Base-by-base conservation (phyloP, 2,329 filamentous ascomycete genomes). In the Cercospora citrullina region DNA sequence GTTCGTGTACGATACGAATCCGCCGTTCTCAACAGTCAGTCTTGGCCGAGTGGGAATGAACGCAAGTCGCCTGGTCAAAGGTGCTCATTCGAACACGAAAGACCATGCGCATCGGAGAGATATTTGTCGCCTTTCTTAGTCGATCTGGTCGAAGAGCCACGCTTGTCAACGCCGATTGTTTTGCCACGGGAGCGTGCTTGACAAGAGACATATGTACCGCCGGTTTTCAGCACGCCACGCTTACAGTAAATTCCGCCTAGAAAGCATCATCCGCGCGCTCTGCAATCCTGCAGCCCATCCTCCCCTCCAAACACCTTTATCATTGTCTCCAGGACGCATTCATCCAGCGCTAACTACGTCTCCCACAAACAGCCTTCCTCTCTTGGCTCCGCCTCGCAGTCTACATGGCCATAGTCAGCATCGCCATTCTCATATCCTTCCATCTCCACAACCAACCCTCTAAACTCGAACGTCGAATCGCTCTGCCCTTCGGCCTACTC, bases 391-490 rank as follows among this genome's bases (percentile, higher is more conserved):
- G 94, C 4, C 86, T 98, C 2, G 90, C 91, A 33, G 87, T 97
- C 74, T 97, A 97, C 82, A 94, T 98, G 87, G 89, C 93, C 71
- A 85, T 99, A 62, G 93, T 98, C 8, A 88, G 92, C 30, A 87
- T 96, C 33, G 94, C 95, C 61, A 97, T 99, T 72, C 89, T 96
- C 9, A 85, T 97, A 61, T 96, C 92, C 14, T 99, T 99, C 79
- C 94, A 99, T 77, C 85, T 99, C 60, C 94, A 93, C 76, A 84
- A 84, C 18, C 81, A 89, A 74, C 92, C 95, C 0, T 87, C 88
- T 0, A 76, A 82, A 0, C 79, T 92, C 14, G 95, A 99, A 82
- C 83, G 87, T 68, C 87, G 86, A 53, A 89, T 97, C 80, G 90
- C 95, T 0, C 85, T 91, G 69, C 95, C 95, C 0, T 86, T 99